These are phyloP conservation scores for Erigeron philadelphicus DNA, from an alignment of 140 eudicot species.

Conservation along the genomic window DNA sequence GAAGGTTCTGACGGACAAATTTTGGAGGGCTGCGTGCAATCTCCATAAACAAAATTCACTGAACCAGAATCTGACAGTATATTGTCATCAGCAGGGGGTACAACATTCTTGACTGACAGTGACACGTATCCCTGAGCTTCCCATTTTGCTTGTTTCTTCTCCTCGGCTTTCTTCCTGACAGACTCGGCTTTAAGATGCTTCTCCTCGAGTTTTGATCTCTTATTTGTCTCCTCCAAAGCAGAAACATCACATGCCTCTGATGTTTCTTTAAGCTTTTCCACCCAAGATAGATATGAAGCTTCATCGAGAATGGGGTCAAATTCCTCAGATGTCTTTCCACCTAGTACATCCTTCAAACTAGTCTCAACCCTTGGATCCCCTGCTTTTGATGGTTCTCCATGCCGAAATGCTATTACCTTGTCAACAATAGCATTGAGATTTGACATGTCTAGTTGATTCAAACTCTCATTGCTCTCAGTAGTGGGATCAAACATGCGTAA, in stretches of 20 bases:
- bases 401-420: slow-evolving; percentile 59
- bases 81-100: slow-evolving; percentile 38
- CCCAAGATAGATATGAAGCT: slow-evolving; percentile 77
- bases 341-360: slow-evolving; percentile 34
- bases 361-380: slow-evolving; percentile 43
- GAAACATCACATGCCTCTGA: slow-evolving; percentile 31
- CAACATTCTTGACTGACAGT: slow-evolving; percentile 52
- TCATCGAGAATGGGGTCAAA: slow-evolving; percentile 69
- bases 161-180: slow-evolving; percentile 71
- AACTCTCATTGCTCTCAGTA: slow-evolving; percentile 35
- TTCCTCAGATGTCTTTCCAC: slow-evolving; percentile 27
- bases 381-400: slow-evolving; percentile 34
- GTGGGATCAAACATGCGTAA: slow-evolving; percentile 66
- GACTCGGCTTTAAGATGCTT: slow-evolving; percentile 56
- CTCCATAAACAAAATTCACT: slow-evolving; percentile 84
- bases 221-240: slow-evolving; percentile 37
- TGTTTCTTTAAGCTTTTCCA: slow-evolving; percentile 70
- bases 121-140: slow-evolving; percentile 75
- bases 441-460: slow-evolving; percentile 38
- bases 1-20: slow-evolving; percentile 60
- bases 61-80: slow-evolving; percentile 52
- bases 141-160: slow-evolving; percentile 84
- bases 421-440: slow-evolving; percentile 53
- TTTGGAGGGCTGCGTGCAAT: slow-evolving; percentile 73
- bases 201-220: slow-evolving; percentile 53